Evolutionary conservation across 2,329 filamentous ascomycete species (phyloP).

Genomic region (Capronia coronata): DNA sequence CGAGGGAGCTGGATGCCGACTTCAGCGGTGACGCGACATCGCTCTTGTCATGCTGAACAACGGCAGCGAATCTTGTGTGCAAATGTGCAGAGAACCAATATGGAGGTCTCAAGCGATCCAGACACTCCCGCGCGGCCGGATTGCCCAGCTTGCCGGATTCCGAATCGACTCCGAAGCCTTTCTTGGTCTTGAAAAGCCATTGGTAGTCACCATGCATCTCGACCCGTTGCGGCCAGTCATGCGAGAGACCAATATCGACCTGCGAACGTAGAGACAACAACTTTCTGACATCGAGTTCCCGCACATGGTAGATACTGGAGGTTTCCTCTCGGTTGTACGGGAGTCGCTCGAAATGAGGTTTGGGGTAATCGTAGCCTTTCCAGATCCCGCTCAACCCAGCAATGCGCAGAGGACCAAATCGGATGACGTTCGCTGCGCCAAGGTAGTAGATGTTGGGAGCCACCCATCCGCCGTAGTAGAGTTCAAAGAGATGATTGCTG

Average conservation of each 20-base stretch:
- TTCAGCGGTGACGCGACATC: neutral
- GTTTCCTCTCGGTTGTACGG: conserved; percentile 74
- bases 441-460: conserved; percentile 97
- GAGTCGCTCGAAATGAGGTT: conserved; percentile 74
- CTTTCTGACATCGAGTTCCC: conserved; percentile 87
- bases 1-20: neutral
- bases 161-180: conserved; percentile 69
- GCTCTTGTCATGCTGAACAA: conserved; percentile 44
- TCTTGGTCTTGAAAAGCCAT: conserved; percentile 66
- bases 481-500: conserved; percentile 79
- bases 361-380: conserved; percentile 83
- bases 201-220: conserved; percentile 69
- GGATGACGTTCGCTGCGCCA: conserved; percentile 82
- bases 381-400: conserved; percentile 89
- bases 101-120: conserved; percentile 71
- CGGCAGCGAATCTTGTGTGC: conserved; percentile 77
- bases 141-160: conserved; percentile 69
- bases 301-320: conserved; percentile 78
- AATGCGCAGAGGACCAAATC: conserved; percentile 76
- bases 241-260: conserved; percentile 83
- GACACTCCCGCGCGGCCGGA: conserved; percentile 67
- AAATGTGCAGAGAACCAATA: conserved; percentile 94
- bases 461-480: conserved; percentile 96
- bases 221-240: conserved; percentile 87
- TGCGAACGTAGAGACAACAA: conserved; percentile 77